Base-by-base conservation (phyloP, 202 grass and related monocot genomes). In the Zizania palustris region DNA sequence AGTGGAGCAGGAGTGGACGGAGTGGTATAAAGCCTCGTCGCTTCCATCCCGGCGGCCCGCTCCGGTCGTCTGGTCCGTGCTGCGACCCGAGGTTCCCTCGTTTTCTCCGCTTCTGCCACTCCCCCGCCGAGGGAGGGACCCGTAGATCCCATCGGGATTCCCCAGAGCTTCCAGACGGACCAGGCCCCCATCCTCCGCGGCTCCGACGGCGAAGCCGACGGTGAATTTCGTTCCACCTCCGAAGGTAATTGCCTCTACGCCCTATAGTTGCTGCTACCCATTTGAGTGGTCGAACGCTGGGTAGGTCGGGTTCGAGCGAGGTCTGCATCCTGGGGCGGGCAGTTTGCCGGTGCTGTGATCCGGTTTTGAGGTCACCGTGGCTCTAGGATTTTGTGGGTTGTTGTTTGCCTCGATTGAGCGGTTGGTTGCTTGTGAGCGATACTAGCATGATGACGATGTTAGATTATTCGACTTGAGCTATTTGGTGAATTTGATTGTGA, bases 131-230 rank as follows among this genome's bases (percentile, higher is more conserved):
- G 36, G 48, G 59, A 66, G 72, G 72, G 13, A 63, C 81, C 65
- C 65, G 73, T 72, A 77, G 81, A 77, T 84, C 73, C 73, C 73
- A 83, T 83, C 73, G 56, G 38, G 68, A 69, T 83, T 69, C 72
- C 57, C 72, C 54, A 58, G 63, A 72, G 80, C 63, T 20, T 22
- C 62, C 49, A 21, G 35, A 36, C 39, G 39, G 63, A 9, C 28
- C 51, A 4, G n/a, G 28, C 68, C 11, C 16, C 6, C 20, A 38
- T 64, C 36, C 64, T 7, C 18, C 40, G 0, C 19, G 37, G 35
- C 57, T 4, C 39, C 11, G 63, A 64, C 45, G 35, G 65, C 81
- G 81, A 76, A 40, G 63, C 19, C 72, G 64, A 42, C 64, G 63
- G 39, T 36, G 60, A 18, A 34, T 61, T 63, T 15, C 51, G n/a